phyloP scores from a whole-genome alignment of 2,329 filamentous ascomycete genomes.

The Daldinia sp. region DNA sequence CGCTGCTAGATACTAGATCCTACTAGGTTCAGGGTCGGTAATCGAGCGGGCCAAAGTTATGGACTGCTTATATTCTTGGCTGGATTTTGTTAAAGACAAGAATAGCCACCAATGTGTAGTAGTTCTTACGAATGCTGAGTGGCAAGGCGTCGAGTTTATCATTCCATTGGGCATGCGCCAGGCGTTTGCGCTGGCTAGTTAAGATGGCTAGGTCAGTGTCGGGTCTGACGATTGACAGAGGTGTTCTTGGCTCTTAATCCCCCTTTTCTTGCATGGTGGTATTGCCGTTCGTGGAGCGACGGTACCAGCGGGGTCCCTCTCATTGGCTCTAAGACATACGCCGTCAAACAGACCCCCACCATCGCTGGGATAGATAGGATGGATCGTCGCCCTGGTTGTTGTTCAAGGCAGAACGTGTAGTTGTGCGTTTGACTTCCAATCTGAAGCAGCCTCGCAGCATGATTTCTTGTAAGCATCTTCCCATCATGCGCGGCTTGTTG shows the following conservation, averaged over 20 bases:
- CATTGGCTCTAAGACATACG: conserved; percentile 42
- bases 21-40: conserved; percentile 10
- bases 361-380: conserved; percentile 23
- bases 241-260: conserved; percentile 39
- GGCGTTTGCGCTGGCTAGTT: conserved; percentile 13
- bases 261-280: conserved; percentile 44
- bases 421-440: conserved; percentile 28
- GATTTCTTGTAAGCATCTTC: neutral
- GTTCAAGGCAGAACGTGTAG: conserved; percentile 35
- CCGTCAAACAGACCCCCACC: conserved; percentile 43
- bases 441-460: conserved; percentile 4
- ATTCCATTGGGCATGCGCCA: conserved; percentile 7
- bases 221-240: conserved; percentile 24
- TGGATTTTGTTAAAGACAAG: conserved; percentile 5
- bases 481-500: neutral
- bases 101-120: conserved; percentile 1
- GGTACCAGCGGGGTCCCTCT: conserved; percentile 33
- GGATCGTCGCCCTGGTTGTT: conserved; percentile 36
- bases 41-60: neutral
- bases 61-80: neutral
- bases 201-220: conserved; percentile 9
- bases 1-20: conserved; percentile 18
- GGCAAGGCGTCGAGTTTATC: conserved; percentile 7
- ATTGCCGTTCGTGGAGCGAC: conserved; percentile 36
- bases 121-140: conserved; percentile 3